A percentile compares a stretch with the other conserved stretches of the same genome.
These are phyloP conservation scores for Phytophthora pluvialis DNA, from an alignment of 352 stramenopile genomes.

Conservation along the genomic window DNA sequence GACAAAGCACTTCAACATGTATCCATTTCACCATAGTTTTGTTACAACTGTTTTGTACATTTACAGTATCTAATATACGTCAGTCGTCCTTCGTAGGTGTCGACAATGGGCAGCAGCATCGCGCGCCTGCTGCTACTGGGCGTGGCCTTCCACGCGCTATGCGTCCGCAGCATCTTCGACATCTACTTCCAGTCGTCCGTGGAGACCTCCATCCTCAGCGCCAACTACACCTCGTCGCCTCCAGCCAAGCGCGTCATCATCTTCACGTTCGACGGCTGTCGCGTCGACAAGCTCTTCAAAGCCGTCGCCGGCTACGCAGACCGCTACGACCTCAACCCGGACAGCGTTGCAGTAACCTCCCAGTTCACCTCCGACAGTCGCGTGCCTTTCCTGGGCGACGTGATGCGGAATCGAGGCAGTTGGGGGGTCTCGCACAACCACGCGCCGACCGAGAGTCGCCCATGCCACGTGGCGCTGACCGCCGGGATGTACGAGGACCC, in stretches of 20 bases:
- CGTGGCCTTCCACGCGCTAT: slow-evolving; percentile 79
- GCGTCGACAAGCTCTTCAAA: slow-evolving; percentile 85
- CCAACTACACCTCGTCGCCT: slow-evolving; percentile 41
- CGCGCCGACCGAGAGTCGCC: slow-evolving; percentile 82
- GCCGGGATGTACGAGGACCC: slow-evolving; percentile 90
- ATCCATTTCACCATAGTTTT: slow-evolving; percentile 8
- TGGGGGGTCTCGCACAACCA: slow-evolving; percentile 88
- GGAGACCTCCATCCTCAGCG: slow-evolving; percentile 57
- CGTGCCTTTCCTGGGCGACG: slow-evolving; percentile 68
- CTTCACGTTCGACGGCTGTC: slow-evolving; percentile 84
- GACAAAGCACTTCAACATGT: slow-evolving; percentile 3
- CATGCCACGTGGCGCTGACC: slow-evolving; percentile 84
- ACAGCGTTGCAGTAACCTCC: neutral
- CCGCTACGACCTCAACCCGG: slow-evolving; percentile 24
- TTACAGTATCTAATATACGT: neutral
- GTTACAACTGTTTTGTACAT: neutral
- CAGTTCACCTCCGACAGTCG: slow-evolving; percentile 24
- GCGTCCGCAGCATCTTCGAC: slow-evolving; percentile 87
- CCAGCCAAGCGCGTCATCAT: slow-evolving; percentile 74
- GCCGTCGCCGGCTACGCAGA: slow-evolving; percentile 36
- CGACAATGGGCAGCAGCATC: slow-evolving; percentile 18
- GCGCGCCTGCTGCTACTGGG: slow-evolving; percentile 63
- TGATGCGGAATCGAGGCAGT: slow-evolving; percentile 68
- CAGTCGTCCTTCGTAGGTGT: neutral
- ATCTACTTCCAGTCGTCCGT: slow-evolving; percentile 90